phyloP scores from a whole-genome alignment of 306 rosid species.

The Erythrophleum fordii region DNA sequence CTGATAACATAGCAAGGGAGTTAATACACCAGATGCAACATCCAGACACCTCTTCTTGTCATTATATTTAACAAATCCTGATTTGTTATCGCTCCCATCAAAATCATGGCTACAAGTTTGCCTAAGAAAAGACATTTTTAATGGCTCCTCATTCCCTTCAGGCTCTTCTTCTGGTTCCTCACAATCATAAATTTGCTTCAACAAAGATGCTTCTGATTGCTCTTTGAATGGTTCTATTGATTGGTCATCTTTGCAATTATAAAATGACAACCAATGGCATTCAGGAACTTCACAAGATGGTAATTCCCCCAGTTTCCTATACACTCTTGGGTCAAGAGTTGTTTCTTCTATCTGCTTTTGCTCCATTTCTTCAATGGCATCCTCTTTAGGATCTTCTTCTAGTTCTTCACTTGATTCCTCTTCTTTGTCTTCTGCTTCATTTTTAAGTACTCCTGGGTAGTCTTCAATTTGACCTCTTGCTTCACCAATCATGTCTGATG shows the following conservation, averaged over 20 bases:
- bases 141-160: neutral
- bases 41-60: conserved; percentile 17
- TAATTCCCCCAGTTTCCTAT: neutral
- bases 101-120: neutral
- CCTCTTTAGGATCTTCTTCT: conserved; percentile 27
- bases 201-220: neutral
- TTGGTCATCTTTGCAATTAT: neutral
- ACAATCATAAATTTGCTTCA: neutral
- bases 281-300: neutral
- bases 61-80: conserved; percentile 6
- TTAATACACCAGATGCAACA: neutral
- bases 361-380: neutral
- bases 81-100: neutral
- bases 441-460: neutral
- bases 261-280: neutral
- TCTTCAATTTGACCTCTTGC: conserved; percentile 16
- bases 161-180: neutral
- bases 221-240: neutral
- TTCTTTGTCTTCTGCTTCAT: neutral
- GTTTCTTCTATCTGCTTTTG: conserved; percentile 19
- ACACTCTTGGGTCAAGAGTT: neutral
- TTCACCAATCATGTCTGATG: conserved; percentile 2
- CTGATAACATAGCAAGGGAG: neutral
- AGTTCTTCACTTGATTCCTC: conserved; percentile 30
- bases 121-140: neutral